Base-by-base conservation (phyloP, 148 eudicot species). In the Beta vulgaris region DNA sequence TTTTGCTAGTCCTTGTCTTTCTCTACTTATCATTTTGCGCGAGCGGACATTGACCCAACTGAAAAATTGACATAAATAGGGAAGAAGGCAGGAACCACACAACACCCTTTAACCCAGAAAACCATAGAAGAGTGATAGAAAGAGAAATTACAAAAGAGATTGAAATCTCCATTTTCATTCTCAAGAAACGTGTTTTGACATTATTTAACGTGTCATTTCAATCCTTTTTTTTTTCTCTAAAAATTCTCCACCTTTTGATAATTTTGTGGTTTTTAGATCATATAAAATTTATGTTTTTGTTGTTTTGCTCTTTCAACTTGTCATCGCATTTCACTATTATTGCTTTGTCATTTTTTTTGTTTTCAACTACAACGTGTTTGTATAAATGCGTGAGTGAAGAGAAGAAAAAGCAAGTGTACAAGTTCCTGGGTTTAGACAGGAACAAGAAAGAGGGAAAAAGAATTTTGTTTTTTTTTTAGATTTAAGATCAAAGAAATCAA, bases 231-330 rank as follows among this genome's bases (percentile, higher is more conserved):
- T 64, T 64, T n/a, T 64, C 69, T 39, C 46, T 23, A 23, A n/a
- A 40, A 39, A 37, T 66, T 66, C 46, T 66, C 69, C 25, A 66
- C 69, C 69, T 66, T 66, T 66, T 66, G 31, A 15, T 67, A 3
- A 21, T 36, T 40, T 21, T 36, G 57, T 51, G 15, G 53, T 48
- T 55, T n/a, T n/a, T n/a, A 55, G 26, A 55, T n/a, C 28, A 7
- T 6, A n/a, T n/a, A n/a, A n/a, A n/a, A n/a, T n/a, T n/a, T n/a
- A n/a, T 14, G 11, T 3, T 66, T 67, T 42, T 67, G 29, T 43
- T 43, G 28, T 64, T 10, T 16, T 21, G 11, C 29, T 64, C 28
- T 21, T n/a, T 7, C 67, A 35, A 62, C 43, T 62, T 64, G 29
- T 16, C 15, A 43, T n/a, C n/a, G n/a, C n/a, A n/a, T n/a, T n/a